Base-by-base conservation (phyloP, 1,284 basidiomycete species). In the Anthracocystis walkeri region DNA sequence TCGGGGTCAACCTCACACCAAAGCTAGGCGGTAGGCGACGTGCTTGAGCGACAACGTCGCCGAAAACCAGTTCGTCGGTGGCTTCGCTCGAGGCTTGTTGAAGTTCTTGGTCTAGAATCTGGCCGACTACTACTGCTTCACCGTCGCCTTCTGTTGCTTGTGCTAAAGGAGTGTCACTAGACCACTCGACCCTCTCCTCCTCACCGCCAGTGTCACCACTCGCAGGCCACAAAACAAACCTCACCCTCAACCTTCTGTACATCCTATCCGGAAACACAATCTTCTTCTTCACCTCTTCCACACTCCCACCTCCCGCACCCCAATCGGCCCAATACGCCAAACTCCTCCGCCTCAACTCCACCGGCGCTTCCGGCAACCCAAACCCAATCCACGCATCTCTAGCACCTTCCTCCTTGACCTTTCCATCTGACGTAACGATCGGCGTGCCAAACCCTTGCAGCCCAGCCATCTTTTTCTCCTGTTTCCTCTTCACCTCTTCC, bases 381-480 rank as follows among this genome's bases (percentile, higher is more conserved):
- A 80, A 82, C 7, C 81, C 79, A 29, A 82, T 78, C 81, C 81
- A 82, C 7, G 80, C 81, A 60, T 82, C 81, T 20, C 81, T 40
- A 2, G 81, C 77, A 4, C 78, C 76, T 52, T 82, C 81, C 11
- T 81, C 79, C 25, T 75, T 81, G 20, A 79, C 40, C 18, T 75
- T 68, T 21, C 79, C 81, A 38, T 77, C 67, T 42, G 72, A 76
- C 12, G 71, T 73, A n/a, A 80, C 16, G 38, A 81, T 66, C 2
- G 79, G 75, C 16, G 70, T 76, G 10, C 79, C 79, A 38, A 81
- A 81, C 1, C 78, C 78, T 35, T 69, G 63, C 48, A 81, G 46
- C 5, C 70, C 66, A 0, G 65, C 65, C 2, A 55, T 35, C n/a
- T 60, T 60, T 16, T 54, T 45, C 3, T 31, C 49, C 18, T 18